Conservation (phyloP, 2,329 filamentous ascomycete species). For the Epichloe uncinata region DNA sequence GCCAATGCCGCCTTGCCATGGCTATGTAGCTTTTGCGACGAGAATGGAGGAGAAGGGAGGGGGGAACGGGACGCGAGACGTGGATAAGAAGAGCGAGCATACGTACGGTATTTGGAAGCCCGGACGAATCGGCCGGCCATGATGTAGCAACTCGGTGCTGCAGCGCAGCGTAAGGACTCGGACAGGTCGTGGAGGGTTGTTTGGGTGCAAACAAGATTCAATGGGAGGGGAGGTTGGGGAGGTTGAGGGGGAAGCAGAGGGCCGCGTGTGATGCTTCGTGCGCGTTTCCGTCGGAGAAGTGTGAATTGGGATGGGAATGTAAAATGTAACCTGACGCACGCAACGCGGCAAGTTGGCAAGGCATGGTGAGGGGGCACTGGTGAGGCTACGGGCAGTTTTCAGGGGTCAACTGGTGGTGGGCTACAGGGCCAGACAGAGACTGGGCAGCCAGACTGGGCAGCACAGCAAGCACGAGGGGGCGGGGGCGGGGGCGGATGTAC, state of each 20-base stretch:
- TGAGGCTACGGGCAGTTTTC: neutral
- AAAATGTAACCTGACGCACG: neutral
- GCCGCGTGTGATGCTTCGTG: conserved; percentile 2
- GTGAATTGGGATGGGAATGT: neutral
- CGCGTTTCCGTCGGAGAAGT: neutral
- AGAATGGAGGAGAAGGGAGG: neutral
- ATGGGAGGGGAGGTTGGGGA: conserved; percentile 9
- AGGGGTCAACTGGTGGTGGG: too few species aligned
- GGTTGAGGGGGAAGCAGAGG: conserved; percentile 2
- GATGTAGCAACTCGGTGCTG: conserved; percentile 13
- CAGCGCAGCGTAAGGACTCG: conserved; percentile 3
- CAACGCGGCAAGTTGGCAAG: neutral
- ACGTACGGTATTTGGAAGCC: conserved; percentile 55
- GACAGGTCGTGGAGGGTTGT: neutral
- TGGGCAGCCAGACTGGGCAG: too few species aligned
- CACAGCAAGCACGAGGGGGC: too few species aligned
- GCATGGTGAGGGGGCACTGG: neutral
- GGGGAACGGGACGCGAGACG: too few species aligned
- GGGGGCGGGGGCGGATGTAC: too few species aligned
- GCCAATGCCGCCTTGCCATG: neutral
- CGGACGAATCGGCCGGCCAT: conserved; percentile 55
- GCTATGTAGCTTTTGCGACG: neutral
- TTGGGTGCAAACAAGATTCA: neutral
- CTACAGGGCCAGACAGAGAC: too few species aligned
- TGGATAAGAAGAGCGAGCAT: neutral